Conservation (phyloP, 1,284 basidiomycete genomes). For the Cryptococcus jaspeensis region DNA sequence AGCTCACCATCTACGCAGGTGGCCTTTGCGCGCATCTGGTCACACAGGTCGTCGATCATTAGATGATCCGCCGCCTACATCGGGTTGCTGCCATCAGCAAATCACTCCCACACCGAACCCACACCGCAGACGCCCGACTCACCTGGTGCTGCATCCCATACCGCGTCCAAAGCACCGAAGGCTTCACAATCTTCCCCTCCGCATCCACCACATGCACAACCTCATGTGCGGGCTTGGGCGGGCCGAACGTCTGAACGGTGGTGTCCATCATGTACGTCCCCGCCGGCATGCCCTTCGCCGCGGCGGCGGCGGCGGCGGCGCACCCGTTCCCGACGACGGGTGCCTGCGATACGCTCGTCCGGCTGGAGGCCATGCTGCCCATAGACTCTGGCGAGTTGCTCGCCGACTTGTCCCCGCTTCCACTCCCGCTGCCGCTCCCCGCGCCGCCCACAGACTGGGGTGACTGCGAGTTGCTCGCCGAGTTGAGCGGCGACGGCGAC, state of each 20-base stretch:
- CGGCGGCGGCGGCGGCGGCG: too few species aligned
- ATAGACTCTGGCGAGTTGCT: conserved; percentile 21
- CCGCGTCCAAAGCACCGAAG: conserved; percentile 43
- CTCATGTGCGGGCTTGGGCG: conserved; percentile 7
- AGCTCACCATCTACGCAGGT: conserved; percentile 45
- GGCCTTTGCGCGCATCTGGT: conserved; percentile 47
- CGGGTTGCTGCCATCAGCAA: neutral
- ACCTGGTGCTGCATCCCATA: conserved; percentile 38
- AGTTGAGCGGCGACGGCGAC: conserved; percentile 42
- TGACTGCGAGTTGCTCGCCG: conserved; percentile 26
- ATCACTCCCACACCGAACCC: neutral
- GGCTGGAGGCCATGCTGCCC: neutral
- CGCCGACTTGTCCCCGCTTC: conserved; percentile 10
- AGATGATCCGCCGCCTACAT: conserved; percentile 31
- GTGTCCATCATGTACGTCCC: too few species aligned
- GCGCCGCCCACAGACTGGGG: conserved; percentile 13
- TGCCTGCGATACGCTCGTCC: neutral
- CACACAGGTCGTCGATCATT: conserved; percentile 51
- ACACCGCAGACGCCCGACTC: too few species aligned
- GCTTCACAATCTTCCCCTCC: conserved; percentile 42
- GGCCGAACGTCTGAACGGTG: conserved; percentile 1
- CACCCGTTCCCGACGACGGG: too few species aligned
- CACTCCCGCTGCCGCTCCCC: neutral
- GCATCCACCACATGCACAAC: conserved; percentile 39
- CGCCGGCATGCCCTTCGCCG: too few species aligned